A percentile compares a stretch with the other conserved stretches of the same genome.
These are phyloP conservation scores for Acidomyces sp. DNA, from an alignment of 495 filamentous ascomycete genomes.

Conservation along the genomic window DNA sequence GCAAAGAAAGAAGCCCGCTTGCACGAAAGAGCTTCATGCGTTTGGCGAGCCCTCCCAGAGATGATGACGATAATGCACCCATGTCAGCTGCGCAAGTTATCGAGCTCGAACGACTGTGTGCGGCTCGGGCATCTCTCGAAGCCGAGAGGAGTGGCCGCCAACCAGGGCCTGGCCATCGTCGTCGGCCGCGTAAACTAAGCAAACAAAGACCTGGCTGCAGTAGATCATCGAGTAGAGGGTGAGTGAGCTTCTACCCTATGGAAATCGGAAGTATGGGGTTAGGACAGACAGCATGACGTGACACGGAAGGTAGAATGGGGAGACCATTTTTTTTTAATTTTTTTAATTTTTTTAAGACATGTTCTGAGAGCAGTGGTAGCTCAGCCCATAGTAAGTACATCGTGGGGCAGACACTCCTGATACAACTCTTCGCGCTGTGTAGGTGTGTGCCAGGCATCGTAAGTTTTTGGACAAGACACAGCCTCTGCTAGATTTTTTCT, in stretches of 20 bases:
- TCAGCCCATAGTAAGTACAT: too few relatives aligned
- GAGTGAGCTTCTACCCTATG: not conserved
- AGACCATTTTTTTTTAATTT: too few relatives aligned
- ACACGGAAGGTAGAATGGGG: too few relatives aligned
- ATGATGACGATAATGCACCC: not conserved
- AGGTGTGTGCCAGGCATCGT: too few relatives aligned
- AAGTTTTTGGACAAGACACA: too few relatives aligned
- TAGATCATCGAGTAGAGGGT: not conserved
- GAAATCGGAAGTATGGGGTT: too few relatives aligned
- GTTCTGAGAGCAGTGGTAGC: too few relatives aligned
- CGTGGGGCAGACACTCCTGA: too few relatives aligned
- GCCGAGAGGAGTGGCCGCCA: not conserved
- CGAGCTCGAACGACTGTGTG: constrained; percentile 4
- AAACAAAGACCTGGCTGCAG: not conserved
- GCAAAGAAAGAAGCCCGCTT: constrained; percentile 23
- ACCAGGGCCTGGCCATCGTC: not conserved
- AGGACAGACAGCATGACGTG: too few relatives aligned
- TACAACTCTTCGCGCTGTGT: too few relatives aligned
- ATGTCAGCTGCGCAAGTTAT: constrained; percentile 7
- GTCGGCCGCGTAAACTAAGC: not conserved
- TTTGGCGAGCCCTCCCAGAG: constrained; percentile 5
- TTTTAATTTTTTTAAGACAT: too few relatives aligned
- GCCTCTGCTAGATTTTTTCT: too few relatives aligned
- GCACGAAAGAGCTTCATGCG: constrained; percentile 26
- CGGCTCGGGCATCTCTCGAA: constrained; percentile 3